Base-by-base conservation (phyloP, 2,329 filamentous ascomycete genomes). In the Fonsecaea erecta region DNA sequence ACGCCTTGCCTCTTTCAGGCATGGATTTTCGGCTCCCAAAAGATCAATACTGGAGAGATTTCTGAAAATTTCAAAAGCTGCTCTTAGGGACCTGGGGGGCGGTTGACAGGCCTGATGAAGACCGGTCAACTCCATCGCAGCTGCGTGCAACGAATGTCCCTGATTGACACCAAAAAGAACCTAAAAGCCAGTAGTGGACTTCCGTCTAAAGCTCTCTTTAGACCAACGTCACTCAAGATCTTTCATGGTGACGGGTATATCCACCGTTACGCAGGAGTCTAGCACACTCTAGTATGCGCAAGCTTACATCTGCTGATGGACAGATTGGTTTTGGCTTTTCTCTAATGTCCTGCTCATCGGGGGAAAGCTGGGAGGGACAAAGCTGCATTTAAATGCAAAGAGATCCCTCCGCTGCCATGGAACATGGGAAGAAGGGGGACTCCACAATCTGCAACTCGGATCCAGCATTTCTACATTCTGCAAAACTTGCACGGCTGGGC, bases 311-410 rank as follows among this genome's bases (percentile, higher is more conserved):
- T 7, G 6, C 40, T 46, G 40, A 21, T 21, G 35, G 21, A 46
- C n/a, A 6, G 8, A 21, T 46, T 46, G 40, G 40, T 21, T 18
- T 21, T 46, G 40, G 21, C 40, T 11, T 48, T 12, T 48, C 43
- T 48, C 43, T 24, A 26, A 26, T 30, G 46, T 30, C 26, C 14
- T n/a, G 43, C 30, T 18, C 30, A 9, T 40, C 21, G 43, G 52
- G 52, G 51, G 8, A 28, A 35, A 24, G 46, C n/a, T 8, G 5
- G 12, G 48, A 54, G 48, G 64, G 67, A 68, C 43, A 66, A 63
- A 62, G 54, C 65, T 70, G 68, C 68, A 70, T 64, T 70, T 70
- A 70, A 70, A 63, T 70, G 68, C 68, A 70, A 70, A 70, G 40
- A 64, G 58, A 66, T 70, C 68, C 68, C 65, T 67, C 52, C 28